phyloP scores from a whole-genome alignment of 78 protist genomes.

The Protostelium mycophagum region DNA sequence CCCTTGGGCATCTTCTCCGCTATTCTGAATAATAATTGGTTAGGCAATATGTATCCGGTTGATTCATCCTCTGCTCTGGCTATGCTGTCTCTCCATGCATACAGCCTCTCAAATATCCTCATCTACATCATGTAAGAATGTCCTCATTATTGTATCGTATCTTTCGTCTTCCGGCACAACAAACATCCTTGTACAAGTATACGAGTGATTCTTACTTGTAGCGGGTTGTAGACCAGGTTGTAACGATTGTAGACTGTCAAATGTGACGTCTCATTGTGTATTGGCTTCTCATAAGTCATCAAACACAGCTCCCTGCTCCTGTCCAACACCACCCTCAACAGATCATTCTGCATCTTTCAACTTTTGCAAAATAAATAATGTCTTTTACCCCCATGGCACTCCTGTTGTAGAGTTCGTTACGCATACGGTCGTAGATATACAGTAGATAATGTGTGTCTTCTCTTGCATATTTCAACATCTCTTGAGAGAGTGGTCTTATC shows the following conservation, averaged over 20 bases:
- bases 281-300: constrained; percentile 64
- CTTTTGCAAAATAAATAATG: not conserved
- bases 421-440: constrained; percentile 78
- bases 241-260: not conserved
- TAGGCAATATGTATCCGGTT: constrained; percentile 53
- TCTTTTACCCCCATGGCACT: not conserved
- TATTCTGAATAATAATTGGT: constrained; percentile 23
- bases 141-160: not conserved
- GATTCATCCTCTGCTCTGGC: constrained; percentile 84
- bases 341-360: not conserved
- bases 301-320: constrained; percentile 59
- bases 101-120: constrained; percentile 39
- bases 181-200: not conserved
- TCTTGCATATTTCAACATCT: constrained; percentile 92
- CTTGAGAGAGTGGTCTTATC: constrained; percentile 89
- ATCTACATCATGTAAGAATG: not conserved
- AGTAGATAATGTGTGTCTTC: constrained; percentile 97
- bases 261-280: constrained; percentile 3
- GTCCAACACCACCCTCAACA: constrained; percentile 20
- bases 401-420: constrained; percentile 7
- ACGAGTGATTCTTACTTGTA: not conserved
- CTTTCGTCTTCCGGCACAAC: not conserved
- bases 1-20: constrained; percentile 33
- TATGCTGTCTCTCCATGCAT: constrained; percentile 77
- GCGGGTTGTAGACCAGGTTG: constrained; percentile 11